Percentiles rank a stretch among this genome's conserved stretches.
These are phyloP conservation scores for Zygotorulaspora sp. DNA, from an alignment of 805 yeast genomes.

Conservation along the genomic window DNA sequence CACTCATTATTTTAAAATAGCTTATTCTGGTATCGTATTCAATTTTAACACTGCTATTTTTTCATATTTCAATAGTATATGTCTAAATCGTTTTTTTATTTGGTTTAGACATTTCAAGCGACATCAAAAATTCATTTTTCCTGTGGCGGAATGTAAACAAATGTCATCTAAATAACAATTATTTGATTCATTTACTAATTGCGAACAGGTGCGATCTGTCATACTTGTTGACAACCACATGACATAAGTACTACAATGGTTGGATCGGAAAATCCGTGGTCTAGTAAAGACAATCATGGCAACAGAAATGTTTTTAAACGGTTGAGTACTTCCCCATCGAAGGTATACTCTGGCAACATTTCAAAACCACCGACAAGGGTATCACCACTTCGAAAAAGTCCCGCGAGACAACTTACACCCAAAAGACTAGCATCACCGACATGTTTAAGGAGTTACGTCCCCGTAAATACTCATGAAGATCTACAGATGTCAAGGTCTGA, in stretches of 20 bases:
- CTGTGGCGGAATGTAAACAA: constrained; percentile 2
- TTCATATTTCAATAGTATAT: neutral
- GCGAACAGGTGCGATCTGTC: constrained; percentile 1
- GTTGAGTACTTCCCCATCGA: constrained; percentile 27
- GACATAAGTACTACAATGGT: constrained; percentile 9
- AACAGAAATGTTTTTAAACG: constrained; percentile 26
- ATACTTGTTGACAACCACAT: too few species aligned
- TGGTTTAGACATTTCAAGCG: too few species aligned
- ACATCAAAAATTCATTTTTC: too few species aligned
- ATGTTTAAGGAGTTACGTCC: constrained; percentile 16
- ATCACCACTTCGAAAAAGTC: constrained; percentile 16
- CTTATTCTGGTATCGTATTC: too few species aligned
- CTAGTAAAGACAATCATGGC: too few species aligned
- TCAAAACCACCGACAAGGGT: constrained; percentile 25
- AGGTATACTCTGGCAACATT: constrained; percentile 14
- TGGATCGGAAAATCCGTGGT: too few species aligned
- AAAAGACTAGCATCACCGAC: constrained; percentile 26
- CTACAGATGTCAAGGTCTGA: constrained; percentile 21
- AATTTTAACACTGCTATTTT: too few species aligned
- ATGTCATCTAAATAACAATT: too few species aligned
- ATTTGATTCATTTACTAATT: neutral
- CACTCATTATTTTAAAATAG: too few species aligned
- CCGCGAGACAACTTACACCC: constrained; percentile 30
- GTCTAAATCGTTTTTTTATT: neutral
- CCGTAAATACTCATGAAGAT: constrained; percentile 27